Percentiles rank a stretch among this genome's conserved stretches.
phyloP scores from a whole-genome alignment of 2,329 filamentous ascomycete genomes.

The Chrysoporthe puriensis region DNA sequence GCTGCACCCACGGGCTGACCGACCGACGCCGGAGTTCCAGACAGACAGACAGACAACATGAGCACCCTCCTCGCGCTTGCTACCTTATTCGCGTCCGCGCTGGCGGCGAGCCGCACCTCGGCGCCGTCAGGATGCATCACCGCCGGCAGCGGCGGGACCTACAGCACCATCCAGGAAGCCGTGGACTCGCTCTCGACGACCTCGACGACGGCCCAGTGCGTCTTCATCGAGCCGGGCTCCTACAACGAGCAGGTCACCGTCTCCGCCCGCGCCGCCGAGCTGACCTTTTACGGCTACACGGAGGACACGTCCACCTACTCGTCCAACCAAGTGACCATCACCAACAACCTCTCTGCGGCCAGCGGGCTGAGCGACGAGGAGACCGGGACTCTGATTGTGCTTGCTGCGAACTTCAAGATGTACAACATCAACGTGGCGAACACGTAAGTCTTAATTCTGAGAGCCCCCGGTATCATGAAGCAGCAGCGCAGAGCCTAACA shows the following conservation, averaged over 20 bases:
- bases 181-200: slow-evolving; percentile 60
- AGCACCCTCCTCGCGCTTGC: slow-evolving; percentile 21
- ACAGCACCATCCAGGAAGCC: slow-evolving; percentile 55
- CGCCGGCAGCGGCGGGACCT: slow-evolving; percentile 46
- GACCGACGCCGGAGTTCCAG: neutral
- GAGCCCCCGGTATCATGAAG: too few species aligned
- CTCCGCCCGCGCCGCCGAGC: slow-evolving; percentile 47
- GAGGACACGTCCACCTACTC: slow-evolving; percentile 53
- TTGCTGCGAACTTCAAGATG: slow-evolving; percentile 56
- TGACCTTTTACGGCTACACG: slow-evolving; percentile 61
- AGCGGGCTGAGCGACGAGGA: slow-evolving; percentile 55
- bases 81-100: slow-evolving; percentile 23
- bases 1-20: neutral
- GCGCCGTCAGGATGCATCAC: slow-evolving; percentile 54
- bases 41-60: slow-evolving; percentile 19
- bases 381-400: slow-evolving; percentile 50
- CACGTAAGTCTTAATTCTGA: slow-evolving; percentile 32
- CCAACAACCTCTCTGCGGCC: slow-evolving; percentile 49
- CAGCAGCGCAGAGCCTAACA: neutral
- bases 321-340: slow-evolving; percentile 61
- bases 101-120: slow-evolving; percentile 41
- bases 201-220: slow-evolving; percentile 54
- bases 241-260: slow-evolving; percentile 66
- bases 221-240: slow-evolving; percentile 65
- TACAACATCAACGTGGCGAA: slow-evolving; percentile 64